phyloP scores from a whole-genome alignment of 2,329 filamentous ascomycete species.

The Oidium heveae region DNA sequence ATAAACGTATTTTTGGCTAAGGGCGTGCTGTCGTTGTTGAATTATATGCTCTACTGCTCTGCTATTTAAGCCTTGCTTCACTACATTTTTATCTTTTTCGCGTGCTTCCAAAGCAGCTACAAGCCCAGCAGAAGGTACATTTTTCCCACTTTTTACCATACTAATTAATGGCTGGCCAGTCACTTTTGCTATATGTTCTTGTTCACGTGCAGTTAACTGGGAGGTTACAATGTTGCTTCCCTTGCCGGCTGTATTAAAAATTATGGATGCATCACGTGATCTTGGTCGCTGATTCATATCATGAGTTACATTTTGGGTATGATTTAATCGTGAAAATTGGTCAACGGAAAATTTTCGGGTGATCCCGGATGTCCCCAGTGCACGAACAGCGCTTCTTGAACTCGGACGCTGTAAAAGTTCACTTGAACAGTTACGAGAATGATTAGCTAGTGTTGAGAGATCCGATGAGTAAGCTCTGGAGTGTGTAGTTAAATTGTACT shows the following conservation, averaged over 20 bases:
- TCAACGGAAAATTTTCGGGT: constrained; percentile 24
- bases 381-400: constrained; percentile 30
- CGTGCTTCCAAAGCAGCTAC: constrained; percentile 58
- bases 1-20: constrained; percentile 8
- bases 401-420: constrained; percentile 25
- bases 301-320: constrained; percentile 23
- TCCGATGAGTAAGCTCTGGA: constrained; percentile 23
- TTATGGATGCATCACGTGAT: constrained; percentile 30
- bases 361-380: constrained; percentile 13
- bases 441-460: constrained; percentile 18
- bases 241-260: constrained; percentile 7
- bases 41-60: constrained; percentile 52
- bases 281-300: constrained; percentile 25
- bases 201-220: constrained; percentile 61
- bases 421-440: constrained; percentile 23
- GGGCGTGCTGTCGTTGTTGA: constrained; percentile 32
- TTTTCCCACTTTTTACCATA: constrained; percentile 19
- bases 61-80: constrained; percentile 42
- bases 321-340: constrained; percentile 18
- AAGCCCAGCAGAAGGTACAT: constrained; percentile 32
- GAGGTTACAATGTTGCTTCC: constrained; percentile 22
- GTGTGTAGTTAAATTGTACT: constrained; percentile 13
- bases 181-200: constrained; percentile 64
- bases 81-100: constrained; percentile 50
- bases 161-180: constrained; percentile 54